These are phyloP conservation scores for Irpex sp. DNA, from an alignment of 1,284 basidiomycete genomes.

Conservation along the genomic window DNA sequence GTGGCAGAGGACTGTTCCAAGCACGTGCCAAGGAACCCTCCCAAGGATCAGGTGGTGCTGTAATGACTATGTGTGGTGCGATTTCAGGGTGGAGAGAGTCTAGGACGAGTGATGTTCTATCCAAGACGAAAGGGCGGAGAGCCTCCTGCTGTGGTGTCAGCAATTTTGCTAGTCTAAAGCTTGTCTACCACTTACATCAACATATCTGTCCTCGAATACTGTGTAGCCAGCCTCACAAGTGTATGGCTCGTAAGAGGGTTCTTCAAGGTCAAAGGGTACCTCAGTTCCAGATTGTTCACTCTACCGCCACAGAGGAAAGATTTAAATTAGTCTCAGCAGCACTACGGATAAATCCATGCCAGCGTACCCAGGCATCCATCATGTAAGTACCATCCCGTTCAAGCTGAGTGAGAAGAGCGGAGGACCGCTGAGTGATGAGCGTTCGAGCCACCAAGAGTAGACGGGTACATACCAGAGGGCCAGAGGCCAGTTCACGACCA, in stretches of 20 bases:
- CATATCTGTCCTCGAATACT: neutral
- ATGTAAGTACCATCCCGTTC: slow-evolving; percentile 9
- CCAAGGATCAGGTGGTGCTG: slow-evolving; percentile 35
- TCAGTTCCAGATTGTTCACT: slow-evolving; percentile 4
- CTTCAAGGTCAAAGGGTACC: neutral
- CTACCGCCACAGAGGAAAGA: neutral
- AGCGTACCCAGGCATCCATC: slow-evolving; percentile 10
- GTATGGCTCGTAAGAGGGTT: neutral
- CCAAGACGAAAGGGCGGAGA: slow-evolving; percentile 14
- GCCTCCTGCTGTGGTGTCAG: slow-evolving; percentile 11
- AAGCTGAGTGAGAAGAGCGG: slow-evolving; percentile 3
- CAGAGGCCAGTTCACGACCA: slow-evolving; percentile 7
- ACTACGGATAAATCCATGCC: too few species aligned
- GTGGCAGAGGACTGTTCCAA: slow-evolving; percentile 24
- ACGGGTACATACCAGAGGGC: slow-evolving; percentile 5
- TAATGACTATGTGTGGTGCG: slow-evolving; percentile 47
- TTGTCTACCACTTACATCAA: neutral
- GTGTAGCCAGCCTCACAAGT: neutral
- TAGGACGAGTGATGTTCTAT: slow-evolving; percentile 26
- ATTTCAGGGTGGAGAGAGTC: slow-evolving; percentile 23
- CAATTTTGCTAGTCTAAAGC: neutral
- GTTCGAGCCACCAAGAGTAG: neutral
- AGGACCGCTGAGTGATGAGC: neutral
- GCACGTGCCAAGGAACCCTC: slow-evolving; percentile 32
- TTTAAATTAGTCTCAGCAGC: neutral